These are phyloP conservation scores for Saccharomyces hybrid DNA, from an alignment of 1,139 yeast species.

Conservation along the genomic window DNA sequence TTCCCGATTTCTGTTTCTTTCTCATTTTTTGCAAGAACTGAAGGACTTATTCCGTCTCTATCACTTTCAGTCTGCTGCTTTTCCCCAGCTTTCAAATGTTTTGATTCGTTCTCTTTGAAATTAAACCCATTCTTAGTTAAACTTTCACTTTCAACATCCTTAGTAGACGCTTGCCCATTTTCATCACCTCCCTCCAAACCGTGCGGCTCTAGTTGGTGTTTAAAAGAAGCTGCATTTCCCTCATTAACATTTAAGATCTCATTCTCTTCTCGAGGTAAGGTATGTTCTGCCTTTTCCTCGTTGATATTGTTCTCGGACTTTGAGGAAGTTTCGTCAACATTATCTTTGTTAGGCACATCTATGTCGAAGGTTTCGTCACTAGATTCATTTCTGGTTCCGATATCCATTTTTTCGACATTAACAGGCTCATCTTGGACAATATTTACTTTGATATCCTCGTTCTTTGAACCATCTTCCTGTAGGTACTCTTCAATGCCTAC, in stretches of 20 bases:
- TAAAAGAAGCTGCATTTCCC: background rate
- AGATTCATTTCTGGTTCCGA: background rate
- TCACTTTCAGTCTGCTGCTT: background rate
- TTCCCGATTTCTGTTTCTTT: background rate
- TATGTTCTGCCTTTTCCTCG: background rate
- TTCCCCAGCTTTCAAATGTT: background rate
- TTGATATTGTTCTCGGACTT: background rate
- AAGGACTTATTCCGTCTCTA: background rate
- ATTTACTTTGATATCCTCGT: constrained; percentile 2
- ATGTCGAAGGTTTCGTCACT: background rate
- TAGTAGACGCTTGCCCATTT: background rate
- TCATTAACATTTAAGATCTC: background rate
- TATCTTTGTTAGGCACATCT: background rate
- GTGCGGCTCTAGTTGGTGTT: background rate
- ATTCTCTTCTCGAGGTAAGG: background rate
- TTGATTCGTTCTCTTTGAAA: background rate
- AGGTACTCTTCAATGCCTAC: constrained; percentile 14
- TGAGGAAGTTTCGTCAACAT: background rate
- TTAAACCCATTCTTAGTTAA: background rate
- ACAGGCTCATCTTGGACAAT: background rate
- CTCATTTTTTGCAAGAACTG: background rate
- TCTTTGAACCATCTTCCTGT: constrained; percentile 4
- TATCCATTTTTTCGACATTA: background rate
- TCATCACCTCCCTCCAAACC: background rate
- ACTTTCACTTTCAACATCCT: background rate